Percentiles rank a stretch among this genome's conserved stretches.
Conservation (phyloP, 495 filamentous ascomycete genomes). For the Oleoguttula mirabilis region DNA sequence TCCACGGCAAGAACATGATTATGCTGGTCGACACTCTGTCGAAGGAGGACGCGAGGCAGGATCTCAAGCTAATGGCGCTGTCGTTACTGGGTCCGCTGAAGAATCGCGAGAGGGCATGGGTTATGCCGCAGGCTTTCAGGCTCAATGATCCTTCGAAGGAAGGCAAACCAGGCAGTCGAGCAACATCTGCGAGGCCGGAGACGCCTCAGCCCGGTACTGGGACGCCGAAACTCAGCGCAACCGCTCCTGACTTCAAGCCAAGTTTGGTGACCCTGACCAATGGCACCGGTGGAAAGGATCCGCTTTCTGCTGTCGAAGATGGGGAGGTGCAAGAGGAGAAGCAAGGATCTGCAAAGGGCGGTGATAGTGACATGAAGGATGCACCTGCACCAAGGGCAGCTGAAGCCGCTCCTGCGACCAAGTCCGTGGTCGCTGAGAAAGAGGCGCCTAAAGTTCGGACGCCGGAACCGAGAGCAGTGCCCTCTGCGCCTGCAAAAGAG, state of each 20-base stretch:
- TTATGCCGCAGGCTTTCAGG: slow-evolving; percentile 69
- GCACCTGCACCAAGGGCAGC: slow-evolving; percentile 1
- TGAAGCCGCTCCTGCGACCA: not conserved
- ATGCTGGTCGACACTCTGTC: slow-evolving; percentile 52
- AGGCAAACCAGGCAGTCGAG: slow-evolving; percentile 13
- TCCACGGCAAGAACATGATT: slow-evolving; percentile 64
- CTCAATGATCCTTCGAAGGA: slow-evolving; percentile 12
- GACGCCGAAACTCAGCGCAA: slow-evolving; percentile 22
- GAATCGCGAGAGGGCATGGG: slow-evolving; percentile 65
- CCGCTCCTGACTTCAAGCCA: slow-evolving; percentile 25
- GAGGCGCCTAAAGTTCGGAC: not conserved
- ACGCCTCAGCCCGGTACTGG: slow-evolving; percentile 18
- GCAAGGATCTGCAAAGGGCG: not conserved
- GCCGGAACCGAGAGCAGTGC: not conserved
- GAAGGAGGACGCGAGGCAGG: slow-evolving; percentile 63
- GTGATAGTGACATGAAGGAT: slow-evolving; percentile 12
- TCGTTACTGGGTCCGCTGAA: slow-evolving; percentile 74
- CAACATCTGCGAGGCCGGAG: slow-evolving; percentile 14
- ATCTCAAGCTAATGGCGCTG: slow-evolving; percentile 81
- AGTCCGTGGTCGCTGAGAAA: not conserved
- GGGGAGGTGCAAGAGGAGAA: slow-evolving; percentile 30
- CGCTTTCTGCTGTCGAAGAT: slow-evolving; percentile 23
- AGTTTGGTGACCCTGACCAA: slow-evolving; percentile 11
- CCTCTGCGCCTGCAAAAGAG: not conserved
- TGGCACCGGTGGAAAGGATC: slow-evolving; percentile 6